Evolutionary conservation across 441 rosid species (phyloP).

Genomic region (Pelargonium fulgidum): DNA sequence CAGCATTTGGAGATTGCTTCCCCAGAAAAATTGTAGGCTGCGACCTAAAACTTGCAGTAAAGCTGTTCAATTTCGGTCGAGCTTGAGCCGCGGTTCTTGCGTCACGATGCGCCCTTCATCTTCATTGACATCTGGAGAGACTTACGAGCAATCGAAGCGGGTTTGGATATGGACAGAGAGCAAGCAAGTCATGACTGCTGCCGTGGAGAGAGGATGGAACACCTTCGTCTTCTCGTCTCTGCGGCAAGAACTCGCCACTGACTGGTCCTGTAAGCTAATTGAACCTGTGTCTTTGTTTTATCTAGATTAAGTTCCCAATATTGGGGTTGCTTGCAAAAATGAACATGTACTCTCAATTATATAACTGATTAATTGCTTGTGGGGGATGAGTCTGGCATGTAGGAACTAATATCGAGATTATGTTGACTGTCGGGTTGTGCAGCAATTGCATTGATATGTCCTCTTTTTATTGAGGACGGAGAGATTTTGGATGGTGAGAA

Average conservation of each 20-base stretch:
- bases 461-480: conserved; percentile 49
- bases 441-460: conserved; percentile 57
- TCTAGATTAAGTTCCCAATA: background rate
- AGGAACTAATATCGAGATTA: background rate
- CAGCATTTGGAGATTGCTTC: background rate
- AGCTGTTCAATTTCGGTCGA: background rate
- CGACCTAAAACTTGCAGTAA: background rate
- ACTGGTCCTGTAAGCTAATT: conserved; percentile 60
- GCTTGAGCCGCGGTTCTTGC: conserved; percentile 11
- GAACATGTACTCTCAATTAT: background rate
- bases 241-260: conserved; percentile 40
- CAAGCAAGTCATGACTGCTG: conserved; percentile 67
- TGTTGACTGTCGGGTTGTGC: conserved; percentile 23
- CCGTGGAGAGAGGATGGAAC: conserved; percentile 89
- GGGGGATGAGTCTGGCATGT: background rate
- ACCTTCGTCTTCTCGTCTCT: conserved; percentile 51
- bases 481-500: conserved; percentile 39
- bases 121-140: conserved; percentile 18
- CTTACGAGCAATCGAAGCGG: conserved; percentile 39
- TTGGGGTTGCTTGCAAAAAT: background rate
- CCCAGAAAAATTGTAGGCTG: background rate
- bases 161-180: conserved; percentile 80
- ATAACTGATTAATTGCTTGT: background rate
- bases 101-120: conserved; percentile 27
- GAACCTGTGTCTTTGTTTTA: background rate